Evolutionary conservation across 139 green algal species (phyloP).

Genomic region (Chlamydomonas sp.): DNA sequence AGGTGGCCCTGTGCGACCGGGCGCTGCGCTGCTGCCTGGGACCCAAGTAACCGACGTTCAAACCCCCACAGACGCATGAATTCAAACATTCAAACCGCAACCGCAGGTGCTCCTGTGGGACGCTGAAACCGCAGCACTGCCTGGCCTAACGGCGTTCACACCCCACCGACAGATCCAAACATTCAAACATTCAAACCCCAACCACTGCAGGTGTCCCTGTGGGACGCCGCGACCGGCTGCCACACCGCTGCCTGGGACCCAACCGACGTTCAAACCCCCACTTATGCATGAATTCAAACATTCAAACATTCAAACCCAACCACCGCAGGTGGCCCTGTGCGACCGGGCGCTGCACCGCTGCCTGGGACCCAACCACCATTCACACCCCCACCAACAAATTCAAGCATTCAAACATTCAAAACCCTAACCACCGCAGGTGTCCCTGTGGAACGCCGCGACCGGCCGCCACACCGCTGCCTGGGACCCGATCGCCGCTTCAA

Average conservation of each 20-base stretch:
- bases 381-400: too few relatives aligned
- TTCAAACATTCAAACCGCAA: too few relatives aligned
- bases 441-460: not conserved
- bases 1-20: not conserved
- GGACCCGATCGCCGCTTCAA: too few relatives aligned
- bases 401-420: too few relatives aligned
- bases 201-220: not conserved
- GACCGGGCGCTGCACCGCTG: too few relatives aligned
- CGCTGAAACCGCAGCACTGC: not conserved
- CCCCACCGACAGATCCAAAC: constrained; percentile 3
- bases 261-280: too few relatives aligned
- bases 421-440: not conserved
- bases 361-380: too few relatives aligned
- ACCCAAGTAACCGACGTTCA: too few relatives aligned
- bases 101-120: not conserved
- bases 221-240: not conserved
- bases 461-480: not conserved
- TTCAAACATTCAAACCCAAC: constrained; percentile 2
- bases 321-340: not conserved
- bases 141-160: too few relatives aligned
- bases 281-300: constrained; percentile 1
- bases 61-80: too few relatives aligned
- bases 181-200: not conserved
- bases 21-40: too few relatives aligned
- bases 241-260: not conserved